Percentiles rank a stretch among this genome's conserved stretches.
phyloP scores from a whole-genome alignment of 345 rosid genomes.

The Boechera stricta region DNA sequence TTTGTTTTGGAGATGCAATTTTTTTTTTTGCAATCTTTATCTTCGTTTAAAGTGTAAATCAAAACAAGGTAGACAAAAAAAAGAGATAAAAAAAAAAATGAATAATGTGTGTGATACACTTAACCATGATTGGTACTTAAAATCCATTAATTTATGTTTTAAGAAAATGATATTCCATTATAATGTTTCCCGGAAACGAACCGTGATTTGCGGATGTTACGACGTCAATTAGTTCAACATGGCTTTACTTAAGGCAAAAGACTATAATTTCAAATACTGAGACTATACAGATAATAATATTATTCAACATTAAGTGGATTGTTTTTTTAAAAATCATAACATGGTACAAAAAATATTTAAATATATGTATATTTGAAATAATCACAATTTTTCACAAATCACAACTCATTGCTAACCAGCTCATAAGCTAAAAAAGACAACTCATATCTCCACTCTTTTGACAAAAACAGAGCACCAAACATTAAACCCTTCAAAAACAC shows the following conservation, averaged over 20 bases:
- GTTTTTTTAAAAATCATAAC: neutral
- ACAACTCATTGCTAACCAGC: constrained; percentile 47
- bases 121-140: constrained; percentile 43
- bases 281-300: constrained; percentile 19
- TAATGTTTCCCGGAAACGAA: constrained; percentile 40
- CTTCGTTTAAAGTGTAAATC: neutral
- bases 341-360: neutral
- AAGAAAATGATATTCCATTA: constrained; percentile 35
- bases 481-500: constrained; percentile 40
- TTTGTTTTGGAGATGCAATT: no score
- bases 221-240: constrained; percentile 45
- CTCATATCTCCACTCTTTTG: constrained; percentile 45
- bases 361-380: constrained; percentile 12
- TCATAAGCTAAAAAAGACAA: constrained; percentile 43
- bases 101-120: constrained; percentile 42
- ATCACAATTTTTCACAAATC: constrained; percentile 10
- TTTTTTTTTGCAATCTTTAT: no score
- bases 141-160: constrained; percentile 27
- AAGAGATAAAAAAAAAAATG: neutral
- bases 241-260: constrained; percentile 39
- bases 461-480: constrained; percentile 49
- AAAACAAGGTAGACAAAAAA: neutral
- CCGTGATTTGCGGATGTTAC: constrained; percentile 49
- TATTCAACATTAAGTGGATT: constrained; percentile 13
- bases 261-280: constrained; percentile 32